Percentiles rank a stretch among this genome's conserved stretches.
phyloP scores from a whole-genome alignment of 768 basidiomycete genomes.

The Porphyrellus cyaneotinctus region DNA sequence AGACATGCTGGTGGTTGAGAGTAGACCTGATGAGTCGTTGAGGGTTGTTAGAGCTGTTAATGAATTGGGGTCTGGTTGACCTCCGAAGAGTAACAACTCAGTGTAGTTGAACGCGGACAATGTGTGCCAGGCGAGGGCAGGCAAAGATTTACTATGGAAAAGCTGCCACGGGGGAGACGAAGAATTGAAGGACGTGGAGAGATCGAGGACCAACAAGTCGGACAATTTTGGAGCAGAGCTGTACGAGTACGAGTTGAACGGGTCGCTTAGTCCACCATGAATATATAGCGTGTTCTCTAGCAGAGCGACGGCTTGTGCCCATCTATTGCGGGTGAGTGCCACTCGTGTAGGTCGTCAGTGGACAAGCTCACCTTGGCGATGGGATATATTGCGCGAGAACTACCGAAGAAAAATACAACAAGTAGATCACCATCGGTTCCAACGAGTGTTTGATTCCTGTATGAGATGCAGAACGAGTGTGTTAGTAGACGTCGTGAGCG shows the following conservation, averaged over 20 bases:
- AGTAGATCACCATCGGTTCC: conserved; percentile 13
- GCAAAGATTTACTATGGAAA: conserved; percentile 47
- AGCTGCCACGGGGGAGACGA: conserved; percentile 67
- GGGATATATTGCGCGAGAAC: conserved; percentile 25
- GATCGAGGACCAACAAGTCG: conserved; percentile 67
- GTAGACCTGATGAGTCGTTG: conserved; percentile 60
- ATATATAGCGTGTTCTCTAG: conserved; percentile 60
- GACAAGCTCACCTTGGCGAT: conserved; percentile 20
- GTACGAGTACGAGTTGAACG: conserved; percentile 65
- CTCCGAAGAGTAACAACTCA: conserved; percentile 66
- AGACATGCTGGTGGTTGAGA: conserved; percentile 41
- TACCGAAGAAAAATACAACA: conserved; percentile 12
- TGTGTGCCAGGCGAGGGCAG: conserved; percentile 75
- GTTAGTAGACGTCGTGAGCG: conserved; percentile 7
- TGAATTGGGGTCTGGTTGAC: conserved; percentile 62
- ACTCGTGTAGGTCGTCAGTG: not conserved
- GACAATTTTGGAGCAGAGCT: conserved; percentile 67
- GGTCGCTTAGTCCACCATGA: conserved; percentile 80
- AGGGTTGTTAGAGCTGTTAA: conserved; percentile 44
- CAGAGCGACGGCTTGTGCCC: conserved; percentile 73
- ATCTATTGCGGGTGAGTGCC: conserved; percentile 45
- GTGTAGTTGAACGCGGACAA: conserved; percentile 60
- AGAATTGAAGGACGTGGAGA: conserved; percentile 54
- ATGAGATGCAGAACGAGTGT: conserved; percentile 4
- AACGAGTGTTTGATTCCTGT: not conserved